Evolutionary conservation across 208 protist genomes (phyloP).

Genomic region (Leishmania mexicana): DNA sequence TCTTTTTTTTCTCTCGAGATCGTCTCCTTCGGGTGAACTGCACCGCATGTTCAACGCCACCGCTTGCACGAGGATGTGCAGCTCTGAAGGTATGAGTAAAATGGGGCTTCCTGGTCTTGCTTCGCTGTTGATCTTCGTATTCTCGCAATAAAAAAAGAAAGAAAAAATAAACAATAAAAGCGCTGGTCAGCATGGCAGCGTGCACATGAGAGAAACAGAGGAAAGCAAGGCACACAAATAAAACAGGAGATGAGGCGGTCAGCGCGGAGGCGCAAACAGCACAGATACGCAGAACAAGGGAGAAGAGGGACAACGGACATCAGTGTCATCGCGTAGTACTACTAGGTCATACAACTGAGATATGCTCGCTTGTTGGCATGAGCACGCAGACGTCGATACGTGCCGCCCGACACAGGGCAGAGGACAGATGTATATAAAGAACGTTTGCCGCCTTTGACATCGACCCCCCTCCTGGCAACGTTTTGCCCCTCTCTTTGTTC

Average conservation of each 20-base stretch:
- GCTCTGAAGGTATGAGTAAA: neutral
- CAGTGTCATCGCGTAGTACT: neutral
- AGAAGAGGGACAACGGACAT: neutral
- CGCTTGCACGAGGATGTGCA: neutral
- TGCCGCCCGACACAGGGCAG: neutral
- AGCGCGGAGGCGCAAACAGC: neutral
- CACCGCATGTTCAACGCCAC: neutral
- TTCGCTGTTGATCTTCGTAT: neutral
- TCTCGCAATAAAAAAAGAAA: neutral
- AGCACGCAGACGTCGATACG: neutral
- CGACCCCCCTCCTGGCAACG: neutral
- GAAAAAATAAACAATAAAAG: neutral
- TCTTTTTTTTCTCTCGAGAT: neutral
- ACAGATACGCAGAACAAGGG: neutral
- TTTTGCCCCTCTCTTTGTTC: neutral
- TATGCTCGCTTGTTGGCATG: neutral
- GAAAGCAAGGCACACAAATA: neutral
- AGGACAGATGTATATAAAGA: neutral
- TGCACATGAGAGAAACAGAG: constrained; percentile 1
- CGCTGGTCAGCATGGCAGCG: neutral
- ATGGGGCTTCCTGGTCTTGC: neutral
- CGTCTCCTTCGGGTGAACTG: neutral
- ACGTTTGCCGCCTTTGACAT: neutral
- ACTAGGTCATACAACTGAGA: neutral
- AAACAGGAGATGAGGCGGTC: neutral